Evolutionary conservation across 139 green algal species (phyloP).

Genomic region (Astrephomene gubernaculifera): DNA sequence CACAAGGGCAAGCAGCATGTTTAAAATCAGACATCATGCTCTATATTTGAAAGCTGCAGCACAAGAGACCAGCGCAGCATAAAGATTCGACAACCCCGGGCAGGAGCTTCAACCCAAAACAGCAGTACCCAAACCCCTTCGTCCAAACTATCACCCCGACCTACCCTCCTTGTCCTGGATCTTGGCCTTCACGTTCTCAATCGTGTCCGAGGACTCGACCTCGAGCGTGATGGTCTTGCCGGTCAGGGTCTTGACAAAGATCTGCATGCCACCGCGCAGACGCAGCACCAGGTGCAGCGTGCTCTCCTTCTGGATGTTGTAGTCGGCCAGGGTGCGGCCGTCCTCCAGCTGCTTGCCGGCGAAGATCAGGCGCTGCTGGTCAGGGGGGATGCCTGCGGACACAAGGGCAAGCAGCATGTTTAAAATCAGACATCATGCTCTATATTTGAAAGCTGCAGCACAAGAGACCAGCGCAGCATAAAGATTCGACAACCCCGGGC

Average conservation of each 20-base stretch:
- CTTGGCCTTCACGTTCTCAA: constrained; percentile 91
- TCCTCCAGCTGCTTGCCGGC: constrained; percentile 97
- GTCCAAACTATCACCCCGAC: too few relatives aligned
- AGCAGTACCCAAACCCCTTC: too few relatives aligned
- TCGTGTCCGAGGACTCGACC: constrained; percentile 82
- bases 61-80: too few relatives aligned
- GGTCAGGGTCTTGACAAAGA: constrained; percentile 93
- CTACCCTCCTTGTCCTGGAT: constrained; percentile 90
- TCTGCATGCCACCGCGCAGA: constrained; percentile 89
- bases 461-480: constrained; percentile 87
- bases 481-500: constrained; percentile 6
- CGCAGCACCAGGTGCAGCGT: constrained; percentile 83
- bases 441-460: not conserved
- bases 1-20: not conserved
- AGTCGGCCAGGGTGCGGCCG: constrained; percentile 80
- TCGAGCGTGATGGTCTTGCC: constrained; percentile 97
- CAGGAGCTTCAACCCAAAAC: too few relatives aligned
- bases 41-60: too few relatives aligned
- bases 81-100: too few relatives aligned
- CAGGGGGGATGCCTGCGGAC: constrained; percentile 82
- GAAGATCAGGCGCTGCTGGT: constrained; percentile 97
- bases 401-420: not conserved
- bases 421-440: not conserved
- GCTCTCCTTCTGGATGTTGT: constrained; percentile 96
- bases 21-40: not conserved